Base-by-base conservation (phyloP, 2,329 filamentous ascomycete species). In the Coniochaeta pulveracea region DNA sequence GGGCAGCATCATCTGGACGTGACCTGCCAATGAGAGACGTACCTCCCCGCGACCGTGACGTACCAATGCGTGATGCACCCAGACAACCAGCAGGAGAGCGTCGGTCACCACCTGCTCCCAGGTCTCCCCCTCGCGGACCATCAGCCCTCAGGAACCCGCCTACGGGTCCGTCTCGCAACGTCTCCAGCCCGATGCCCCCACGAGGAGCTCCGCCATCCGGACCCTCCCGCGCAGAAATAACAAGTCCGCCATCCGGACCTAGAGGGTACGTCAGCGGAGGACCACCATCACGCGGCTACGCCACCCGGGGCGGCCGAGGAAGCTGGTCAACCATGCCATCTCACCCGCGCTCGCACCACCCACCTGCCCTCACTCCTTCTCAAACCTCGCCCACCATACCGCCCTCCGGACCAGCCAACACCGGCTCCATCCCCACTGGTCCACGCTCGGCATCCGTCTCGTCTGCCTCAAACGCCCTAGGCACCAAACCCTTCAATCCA, bases 221-320 rank as follows among this genome's bases (percentile, higher is more conserved):
- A 31, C 54, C 36, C 16, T 19, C 53, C 6, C 48, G 51, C 24
- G 51, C 58, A 12, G 63, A 61, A 12, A 55, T 55, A 6, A 53
- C 56, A 5, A 68, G 61, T 39, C 64, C 66, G 6, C 61, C 62
- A 7, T 57, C 68, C 5, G 70, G 70, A 1, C 70, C 70, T 3
- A 58, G 70, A 40, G 69, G 69, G 21, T 74, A 72, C 39, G 57
- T 67, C n/a, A n/a, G n/a, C n/a, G n/a, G n/a, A n/a, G n/a, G n/a
- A 3, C 50, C 65, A 5, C 49, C 63, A 4, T 17, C 19, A 5
- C 57, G 64, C 32, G 63, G 62, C 2, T 47, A 49, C 24, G 72
- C 61, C 37, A 42, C 56, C 6, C 64, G 69, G 17, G 58, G 63
- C 19, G 58, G 61, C 29, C 60, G 69, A 34, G 60, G 64, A 4